phyloP scores from a whole-genome alignment of 176 grass and related monocot genomes.

The Carex scoparia region DNA sequence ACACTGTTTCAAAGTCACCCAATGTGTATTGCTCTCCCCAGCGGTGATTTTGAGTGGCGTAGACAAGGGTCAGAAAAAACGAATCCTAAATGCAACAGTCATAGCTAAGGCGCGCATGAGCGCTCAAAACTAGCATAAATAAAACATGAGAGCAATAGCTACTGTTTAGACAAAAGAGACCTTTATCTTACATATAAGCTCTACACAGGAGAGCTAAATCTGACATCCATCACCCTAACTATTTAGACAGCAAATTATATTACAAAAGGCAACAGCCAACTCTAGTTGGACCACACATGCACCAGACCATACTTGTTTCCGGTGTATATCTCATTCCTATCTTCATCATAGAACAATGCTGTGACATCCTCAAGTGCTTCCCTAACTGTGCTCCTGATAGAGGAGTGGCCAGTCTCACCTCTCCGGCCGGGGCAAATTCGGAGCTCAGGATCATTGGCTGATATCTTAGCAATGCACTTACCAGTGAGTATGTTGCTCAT shows the following conservation, averaged over 20 bases:
- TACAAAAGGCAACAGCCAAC: background rate
- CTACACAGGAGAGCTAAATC: background rate
- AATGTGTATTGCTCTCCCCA: too few relatives aligned
- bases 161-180: slow-evolving; percentile 3
- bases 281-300: slow-evolving; percentile 96
- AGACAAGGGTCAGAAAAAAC: background rate
- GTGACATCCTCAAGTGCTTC: slow-evolving; percentile 94
- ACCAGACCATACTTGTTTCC: slow-evolving; percentile 89
- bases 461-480: slow-evolving; percentile 97
- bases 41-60: background rate
- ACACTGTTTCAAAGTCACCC: too few relatives aligned
- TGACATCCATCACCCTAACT: background rate
- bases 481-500: slow-evolving; percentile 96
- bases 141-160: background rate
- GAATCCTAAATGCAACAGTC: too few relatives aligned
- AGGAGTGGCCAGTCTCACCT: slow-evolving; percentile 32
- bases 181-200: slow-evolving; percentile 3
- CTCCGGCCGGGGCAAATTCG: slow-evolving; percentile 28
- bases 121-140: background rate
- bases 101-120: background rate
- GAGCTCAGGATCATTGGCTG: slow-evolving; percentile 58
- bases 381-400: slow-evolving; percentile 54
- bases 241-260: slow-evolving; percentile 11
- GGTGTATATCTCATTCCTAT: slow-evolving; percentile 94
- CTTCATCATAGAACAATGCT: slow-evolving; percentile 90